Evolutionary conservation across 106 monocot species (phyloP).

Genomic region (Acorus calamus): DNA sequence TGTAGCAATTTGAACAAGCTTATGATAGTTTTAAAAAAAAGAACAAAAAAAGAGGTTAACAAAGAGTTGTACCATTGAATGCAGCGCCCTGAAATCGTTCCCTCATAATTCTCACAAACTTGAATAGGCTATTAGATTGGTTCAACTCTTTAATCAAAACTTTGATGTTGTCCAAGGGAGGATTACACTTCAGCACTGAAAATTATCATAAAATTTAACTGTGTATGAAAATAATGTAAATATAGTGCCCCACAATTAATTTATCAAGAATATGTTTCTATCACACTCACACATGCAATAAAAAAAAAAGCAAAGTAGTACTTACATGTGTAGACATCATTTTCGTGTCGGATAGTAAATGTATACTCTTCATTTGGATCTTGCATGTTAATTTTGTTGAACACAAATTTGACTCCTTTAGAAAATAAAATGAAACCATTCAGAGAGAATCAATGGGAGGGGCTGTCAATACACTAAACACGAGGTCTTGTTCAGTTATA

Average conservation of each 20-base stretch:
- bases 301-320: slow-evolving; percentile 6
- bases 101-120: slow-evolving; percentile 3
- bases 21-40: not conserved
- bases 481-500: slow-evolving; percentile 10
- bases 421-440: slow-evolving; percentile 1
- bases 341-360: slow-evolving; percentile 46
- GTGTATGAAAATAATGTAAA: not conserved
- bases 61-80: not conserved
- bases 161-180: not conserved
- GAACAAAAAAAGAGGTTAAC: not conserved
- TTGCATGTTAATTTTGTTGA: slow-evolving; percentile 41
- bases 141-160: slow-evolving; percentile 4
- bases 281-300: not conserved
- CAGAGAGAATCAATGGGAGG: not conserved
- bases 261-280: not conserved
- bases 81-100: not conserved
- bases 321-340: slow-evolving; percentile 50
- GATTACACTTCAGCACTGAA: slow-evolving; percentile 10
- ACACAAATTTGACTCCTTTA: slow-evolving; percentile 65
- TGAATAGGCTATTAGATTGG: not conserved
- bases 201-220: not conserved
- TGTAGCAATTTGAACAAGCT: not conserved
- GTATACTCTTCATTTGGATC: slow-evolving; percentile 46
- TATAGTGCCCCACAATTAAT: not conserved
- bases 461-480: not conserved